phyloP scores from a whole-genome alignment of 345 rosid species.

The Capsella bursapastoris region DNA sequence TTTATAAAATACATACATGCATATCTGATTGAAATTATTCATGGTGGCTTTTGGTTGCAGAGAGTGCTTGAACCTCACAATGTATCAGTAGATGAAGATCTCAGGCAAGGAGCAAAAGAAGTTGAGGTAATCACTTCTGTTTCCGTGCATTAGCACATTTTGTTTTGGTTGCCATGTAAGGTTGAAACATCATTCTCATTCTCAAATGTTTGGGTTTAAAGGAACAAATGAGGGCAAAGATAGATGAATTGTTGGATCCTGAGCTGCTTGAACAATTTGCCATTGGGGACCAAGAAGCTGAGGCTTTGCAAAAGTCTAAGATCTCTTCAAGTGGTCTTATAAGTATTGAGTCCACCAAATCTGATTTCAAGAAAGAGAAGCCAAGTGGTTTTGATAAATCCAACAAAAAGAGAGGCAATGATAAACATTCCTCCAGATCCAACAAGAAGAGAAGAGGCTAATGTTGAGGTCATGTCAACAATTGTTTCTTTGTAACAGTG shows the following conservation, averaged over 20 bases:
- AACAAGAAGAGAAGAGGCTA: constrained; percentile 62
- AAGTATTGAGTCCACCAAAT: constrained; percentile 60
- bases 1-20: background rate
- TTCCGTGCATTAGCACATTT: background rate
- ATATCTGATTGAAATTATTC: constrained; percentile 26
- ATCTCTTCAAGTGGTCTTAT: constrained; percentile 60
- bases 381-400: constrained; percentile 49
- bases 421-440: constrained; percentile 50
- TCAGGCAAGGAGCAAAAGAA: constrained; percentile 77
- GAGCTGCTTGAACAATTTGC: constrained; percentile 75
- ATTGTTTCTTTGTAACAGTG: constrained; percentile 13
- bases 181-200: background rate
- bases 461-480: background rate
- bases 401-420: constrained; percentile 64
- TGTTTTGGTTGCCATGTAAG: constrained; percentile 9
- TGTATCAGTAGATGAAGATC: constrained; percentile 87
- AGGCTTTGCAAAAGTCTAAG: constrained; percentile 70
- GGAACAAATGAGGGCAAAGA: constrained; percentile 73
- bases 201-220: constrained; percentile 25
- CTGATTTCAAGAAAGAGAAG: constrained; percentile 48
- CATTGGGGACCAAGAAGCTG: constrained; percentile 62
- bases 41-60: constrained; percentile 52
- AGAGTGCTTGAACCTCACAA: constrained; percentile 70
- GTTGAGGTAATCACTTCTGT: constrained; percentile 62
- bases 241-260: constrained; percentile 62